Base-by-base conservation (phyloP, 108 stramenopile species). In the Nitzschia sp. region DNA sequence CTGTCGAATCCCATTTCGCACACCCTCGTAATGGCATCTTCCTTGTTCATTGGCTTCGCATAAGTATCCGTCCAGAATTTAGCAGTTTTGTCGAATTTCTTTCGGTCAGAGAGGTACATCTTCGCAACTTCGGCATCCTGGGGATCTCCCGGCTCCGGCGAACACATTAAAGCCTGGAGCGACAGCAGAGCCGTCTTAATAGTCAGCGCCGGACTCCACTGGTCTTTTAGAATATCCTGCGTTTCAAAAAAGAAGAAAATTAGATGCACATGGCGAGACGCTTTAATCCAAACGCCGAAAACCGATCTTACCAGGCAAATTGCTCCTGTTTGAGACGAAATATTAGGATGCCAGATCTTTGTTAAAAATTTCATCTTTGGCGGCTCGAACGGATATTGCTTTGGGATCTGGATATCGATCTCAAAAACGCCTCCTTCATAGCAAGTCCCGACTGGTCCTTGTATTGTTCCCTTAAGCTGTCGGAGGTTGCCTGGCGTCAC, bases 321-420 rank as follows among this genome's bases (percentile, higher is more conserved):
- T 0, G 96, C 98, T 13, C 98, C 98, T 28, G 98, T 97, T 72
- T 95, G 93, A 6, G 94, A 95, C 0, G 82, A 85, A 61, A 98
- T 90, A 75, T 98, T 98, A 1, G 98, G 98, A 75, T 98, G 98
- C 96, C 96, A 98, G 42, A 99, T 92, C 69, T 97, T 96, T 51
- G 96, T 97, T 21, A 83, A 63, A 74, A 97, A 97, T 51, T 92
- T 95, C 93, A 95, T 94, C 60, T 93, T 94, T 0, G 96, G 96
- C n/a, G 96, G 96, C 60, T 91, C 93, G 64, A 97, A 95, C 0
- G 96, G 96, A 84, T 97, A 97, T 35, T 84, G 79, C 45, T 63
- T 80, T 9, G 93, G 93, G 66, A 97, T 93, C 24, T 70, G 64
- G 47, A 94, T 92, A 61, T 90, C 87, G 33, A 95, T 85, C 49